These are phyloP conservation scores for Metarhizium anisopliae DNA, from an alignment of 2,329 filamentous ascomycete species.

Conservation along the genomic window DNA sequence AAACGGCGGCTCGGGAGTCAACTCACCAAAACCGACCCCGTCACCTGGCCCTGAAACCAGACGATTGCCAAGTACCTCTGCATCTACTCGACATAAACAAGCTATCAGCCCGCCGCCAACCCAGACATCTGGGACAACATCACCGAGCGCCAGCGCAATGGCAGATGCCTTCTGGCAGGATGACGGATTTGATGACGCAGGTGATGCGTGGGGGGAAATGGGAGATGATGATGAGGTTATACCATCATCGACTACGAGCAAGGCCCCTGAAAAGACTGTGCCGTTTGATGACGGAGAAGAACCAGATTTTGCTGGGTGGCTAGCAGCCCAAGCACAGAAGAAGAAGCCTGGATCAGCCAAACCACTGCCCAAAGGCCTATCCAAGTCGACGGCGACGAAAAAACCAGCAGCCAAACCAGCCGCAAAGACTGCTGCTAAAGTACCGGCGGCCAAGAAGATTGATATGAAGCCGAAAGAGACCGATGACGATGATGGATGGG, in stretches of 20 bases:
- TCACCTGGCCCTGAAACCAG: conserved; percentile 30
- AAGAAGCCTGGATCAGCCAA: conserved; percentile 61
- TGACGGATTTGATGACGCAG: conserved; percentile 51
- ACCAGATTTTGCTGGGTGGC: conserved; percentile 92
- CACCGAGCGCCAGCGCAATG: conserved; percentile 32
- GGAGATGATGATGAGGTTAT: conserved; percentile 40
- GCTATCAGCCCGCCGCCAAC: conserved; percentile 43
- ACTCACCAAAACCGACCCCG: conserved; percentile 31
- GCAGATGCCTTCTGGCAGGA: conserved; percentile 46
- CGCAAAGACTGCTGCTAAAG: conserved; percentile 23
- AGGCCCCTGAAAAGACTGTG: conserved; percentile 28
- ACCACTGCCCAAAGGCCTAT: conserved; percentile 72
- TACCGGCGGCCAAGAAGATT: conserved; percentile 53
- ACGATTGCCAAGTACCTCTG: conserved; percentile 37
- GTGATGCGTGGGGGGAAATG: conserved; percentile 70
- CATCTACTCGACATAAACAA: conserved; percentile 52
- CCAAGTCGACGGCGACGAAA: conserved; percentile 44
- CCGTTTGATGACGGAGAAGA: conserved; percentile 72
- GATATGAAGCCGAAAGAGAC: conserved; percentile 56
- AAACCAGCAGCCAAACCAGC: conserved; percentile 33
- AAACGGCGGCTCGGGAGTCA: conserved; percentile 33
- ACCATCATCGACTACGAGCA: conserved; percentile 22
- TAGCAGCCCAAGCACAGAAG: conserved; percentile 73
- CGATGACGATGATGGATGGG: conserved; percentile 55
- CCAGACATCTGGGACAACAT: conserved; percentile 37